Conservation (phyloP, 441 rosid species). For the Gossypium schwendimanii region DNA sequence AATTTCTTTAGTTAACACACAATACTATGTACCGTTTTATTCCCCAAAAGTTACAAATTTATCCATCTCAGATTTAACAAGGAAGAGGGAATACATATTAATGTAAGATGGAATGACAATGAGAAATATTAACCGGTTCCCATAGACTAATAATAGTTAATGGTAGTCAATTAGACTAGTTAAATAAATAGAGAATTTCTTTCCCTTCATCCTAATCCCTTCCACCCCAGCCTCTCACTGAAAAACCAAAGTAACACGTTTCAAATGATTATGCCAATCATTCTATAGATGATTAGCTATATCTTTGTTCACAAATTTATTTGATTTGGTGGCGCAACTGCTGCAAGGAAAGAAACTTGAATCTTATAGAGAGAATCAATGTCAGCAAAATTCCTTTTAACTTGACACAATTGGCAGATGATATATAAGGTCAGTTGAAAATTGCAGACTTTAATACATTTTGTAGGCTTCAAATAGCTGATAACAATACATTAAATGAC, state of each 20-base stretch:
- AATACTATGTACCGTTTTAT: background rate
- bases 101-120: background rate
- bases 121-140: background rate
- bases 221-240: background rate
- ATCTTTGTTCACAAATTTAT: background rate
- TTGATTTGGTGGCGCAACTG: background rate
- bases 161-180: background rate
- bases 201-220: background rate
- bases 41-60: background rate
- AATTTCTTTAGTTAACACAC: background rate
- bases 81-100: background rate
- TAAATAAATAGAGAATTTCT: background rate
- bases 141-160: background rate
- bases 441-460: background rate
- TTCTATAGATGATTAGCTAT: background rate
- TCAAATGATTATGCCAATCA: background rate
- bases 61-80: background rate
- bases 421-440: background rate
- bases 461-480: background rate
- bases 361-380: background rate
- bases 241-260: background rate
- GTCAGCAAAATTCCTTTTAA: background rate
- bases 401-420: background rate
- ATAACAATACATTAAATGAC: background rate
- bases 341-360: background rate